Percentiles rank a stretch among this genome's conserved stretches.
These are phyloP conservation scores for Candida sp. DNA, from an alignment of 1,139 yeast genomes.

Conservation along the genomic window DNA sequence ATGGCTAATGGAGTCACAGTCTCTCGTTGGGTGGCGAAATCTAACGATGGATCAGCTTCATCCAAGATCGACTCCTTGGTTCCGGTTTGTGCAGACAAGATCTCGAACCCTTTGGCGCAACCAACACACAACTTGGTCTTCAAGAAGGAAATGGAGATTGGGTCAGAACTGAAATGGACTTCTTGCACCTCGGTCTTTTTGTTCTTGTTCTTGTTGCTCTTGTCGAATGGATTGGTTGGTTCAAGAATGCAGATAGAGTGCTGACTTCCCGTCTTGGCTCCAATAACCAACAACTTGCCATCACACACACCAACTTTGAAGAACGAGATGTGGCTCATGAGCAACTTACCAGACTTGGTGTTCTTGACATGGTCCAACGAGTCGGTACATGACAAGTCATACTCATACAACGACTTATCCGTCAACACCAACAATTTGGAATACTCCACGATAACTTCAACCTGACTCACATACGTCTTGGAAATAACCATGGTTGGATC, in stretches of 20 bases:
- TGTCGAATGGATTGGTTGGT: slow-evolving; percentile 64
- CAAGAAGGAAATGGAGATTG: slow-evolving; percentile 88
- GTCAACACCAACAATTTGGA: slow-evolving; percentile 81
- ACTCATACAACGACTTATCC: slow-evolving; percentile 83
- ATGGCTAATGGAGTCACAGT: slow-evolving; percentile 86
- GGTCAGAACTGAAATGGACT: slow-evolving; percentile 83
- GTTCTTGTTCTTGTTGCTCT: slow-evolving; percentile 63
- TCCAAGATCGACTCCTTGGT: slow-evolving; percentile 81
- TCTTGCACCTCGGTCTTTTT: slow-evolving; percentile 75
- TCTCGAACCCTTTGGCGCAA: slow-evolving; percentile 95
- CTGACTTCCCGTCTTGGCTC: slow-evolving; percentile 78
- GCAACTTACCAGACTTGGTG: slow-evolving; percentile 75
- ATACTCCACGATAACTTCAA: slow-evolving; percentile 92
- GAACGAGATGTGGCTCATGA: slow-evolving; percentile 84
- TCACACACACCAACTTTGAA: slow-evolving; percentile 94
- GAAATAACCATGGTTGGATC: slow-evolving; percentile 82
- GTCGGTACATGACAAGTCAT: slow-evolving; percentile 73
- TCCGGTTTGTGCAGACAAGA: slow-evolving; percentile 81
- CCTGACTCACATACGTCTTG: slow-evolving; percentile 80
- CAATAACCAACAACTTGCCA: slow-evolving; percentile 87
- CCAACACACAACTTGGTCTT: slow-evolving; percentile 93
- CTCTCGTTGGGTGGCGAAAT: slow-evolving; percentile 91
- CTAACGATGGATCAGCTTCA: slow-evolving; percentile 96
- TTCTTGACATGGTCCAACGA: slow-evolving; percentile 72
- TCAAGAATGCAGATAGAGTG: slow-evolving; percentile 88